These are phyloP conservation scores for Flueggea neowawraea DNA, from an alignment of 441 rosid genomes.

Conservation along the genomic window DNA sequence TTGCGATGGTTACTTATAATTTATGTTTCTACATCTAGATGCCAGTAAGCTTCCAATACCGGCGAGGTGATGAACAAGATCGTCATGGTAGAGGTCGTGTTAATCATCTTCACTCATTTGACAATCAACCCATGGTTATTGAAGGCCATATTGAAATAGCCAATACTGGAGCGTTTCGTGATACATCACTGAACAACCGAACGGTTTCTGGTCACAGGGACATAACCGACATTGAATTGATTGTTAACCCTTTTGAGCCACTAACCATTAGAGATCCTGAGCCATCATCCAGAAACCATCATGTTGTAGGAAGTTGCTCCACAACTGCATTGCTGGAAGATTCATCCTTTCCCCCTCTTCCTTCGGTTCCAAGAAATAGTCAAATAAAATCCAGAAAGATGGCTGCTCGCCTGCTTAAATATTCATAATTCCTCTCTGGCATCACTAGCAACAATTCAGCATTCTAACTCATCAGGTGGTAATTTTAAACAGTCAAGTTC, in stretches of 20 bases:
- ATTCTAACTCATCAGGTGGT: too few relatives aligned
- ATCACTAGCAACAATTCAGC: too few relatives aligned
- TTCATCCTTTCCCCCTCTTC: constrained; percentile 92
- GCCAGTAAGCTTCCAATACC: constrained; percentile 89
- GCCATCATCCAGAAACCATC: constrained; percentile 68
- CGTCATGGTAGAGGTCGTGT: constrained; percentile 73
- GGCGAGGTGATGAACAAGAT: constrained; percentile 65
- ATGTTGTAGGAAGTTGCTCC: constrained; percentile 67
- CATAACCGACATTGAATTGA: constrained; percentile 41
- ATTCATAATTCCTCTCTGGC: too few relatives aligned
- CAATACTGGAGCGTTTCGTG: constrained; percentile 39
- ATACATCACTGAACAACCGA: constrained; percentile 45
- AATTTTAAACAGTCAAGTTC: too few relatives aligned
- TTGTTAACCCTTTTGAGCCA: constrained; percentile 68
- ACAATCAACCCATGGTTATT: constrained; percentile 63
- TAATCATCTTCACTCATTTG: constrained; percentile 65
- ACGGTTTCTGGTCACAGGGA: constrained; percentile 36
- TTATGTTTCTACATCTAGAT: constrained; percentile 37
- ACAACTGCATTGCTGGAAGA: constrained; percentile 50
- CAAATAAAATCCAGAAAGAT: constrained; percentile 47
- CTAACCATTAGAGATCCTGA: constrained; percentile 55
- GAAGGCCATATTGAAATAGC: constrained; percentile 63
- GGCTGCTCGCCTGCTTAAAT: constrained; percentile 57
- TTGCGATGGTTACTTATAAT: too few relatives aligned
- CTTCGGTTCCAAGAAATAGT: constrained; percentile 31